Evolutionary conservation across 208 protist genomes (phyloP), one percentile per base, ranked within the genome.

Genomic region (Leptomonas pyrrhocoris): DNA sequence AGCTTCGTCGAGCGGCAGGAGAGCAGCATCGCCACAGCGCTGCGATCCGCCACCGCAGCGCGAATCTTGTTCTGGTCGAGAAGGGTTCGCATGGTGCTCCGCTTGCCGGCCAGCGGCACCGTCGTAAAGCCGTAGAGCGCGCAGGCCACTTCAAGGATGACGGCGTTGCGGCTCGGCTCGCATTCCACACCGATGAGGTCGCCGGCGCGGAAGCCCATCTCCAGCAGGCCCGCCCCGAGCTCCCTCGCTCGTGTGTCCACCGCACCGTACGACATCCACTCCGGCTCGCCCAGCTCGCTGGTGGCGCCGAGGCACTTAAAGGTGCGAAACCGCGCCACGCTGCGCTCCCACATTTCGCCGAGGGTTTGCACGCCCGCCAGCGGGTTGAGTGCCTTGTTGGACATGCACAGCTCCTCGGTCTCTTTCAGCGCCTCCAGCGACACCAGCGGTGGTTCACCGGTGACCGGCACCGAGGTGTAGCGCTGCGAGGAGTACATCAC

Each of bases 121-220:
- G 90, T 90, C 30, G 80, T 73, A 58, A 92, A 86, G 19, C 90
- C 89, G 73, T 89, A 92, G 23, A 81, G 54, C 3, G 79, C 71
- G 51, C 89, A 95, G 6, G 87, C 86, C 34, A 97, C 43, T 13
- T 97, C 90, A 9, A 94, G 70, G 43, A 94, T 62, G 6, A 86
- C 60, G 0, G 83, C 74, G 55, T 79, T 82, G 25, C 66, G 62
- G 56, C 79, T 85, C 16, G 90, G 83, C 59, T 90, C 86, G 68
- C 83, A 89, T 53, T 87, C 80, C 13, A 97, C 86, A 4, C 89
- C 92, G 42, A 97, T 84, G 21, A 88, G 66, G 57, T 94, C 88
- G n/a, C 92, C 92, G 1, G 73, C 74, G 18, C 48, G 54, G 42
- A 93, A 68, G 27, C 89, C 88, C 21, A 92, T 67, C 30, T 81